Evolutionary conservation across 2,329 filamentous ascomycete species (phyloP), one percentile per base, ranked within the genome.

Genomic region (Colletotrichum paranaense): DNA sequence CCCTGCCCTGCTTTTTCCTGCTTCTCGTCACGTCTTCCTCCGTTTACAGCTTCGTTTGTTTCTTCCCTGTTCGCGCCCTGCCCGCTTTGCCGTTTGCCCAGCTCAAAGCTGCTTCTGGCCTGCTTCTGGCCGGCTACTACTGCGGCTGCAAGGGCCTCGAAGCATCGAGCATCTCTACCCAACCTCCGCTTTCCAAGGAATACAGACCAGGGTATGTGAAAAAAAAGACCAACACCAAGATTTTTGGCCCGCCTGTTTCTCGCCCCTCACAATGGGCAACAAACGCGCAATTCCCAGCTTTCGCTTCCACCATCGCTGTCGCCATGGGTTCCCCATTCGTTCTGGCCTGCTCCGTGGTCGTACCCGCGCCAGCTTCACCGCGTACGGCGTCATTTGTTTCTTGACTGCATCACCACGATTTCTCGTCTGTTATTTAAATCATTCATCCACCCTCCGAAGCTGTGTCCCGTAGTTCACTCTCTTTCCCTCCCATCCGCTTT

Each of bases 181-280:
- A 74, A 72, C 68, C 72, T 74, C 72, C 62, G 62, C 62, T 67
- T 74, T 72, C 55, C 68, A 67, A 63, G 63, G 57, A 55, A 63
- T 42, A 42, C 24, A 28, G 62, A 66, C 72, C 63, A 42, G 68
- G 72, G 68, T 46, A 8, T 49, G 42, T n/a, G 42, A 19, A 9
- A 49, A 49, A 49, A 42, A 19, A 42, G 42, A 49, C 42, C 38
- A 9, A 67, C 62, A 74, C 42, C 72, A 74, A 72, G 68, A 60
- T 68, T 74, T 59, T 7, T 67, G 38, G 63, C 35, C 57, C 67
- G 53, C 62, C 32, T 28, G 49, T 30, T 24, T n/a, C 52, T 56
- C 38, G 24, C 57, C 57, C 62, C 62, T 59, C 56, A 38, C 72
- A 58, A 63, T 46, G 28, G 16, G 30, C 38, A 65, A 24, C 60